These are phyloP conservation scores for Piper longum DNA, from an alignment of 164 flowering plant genomes.

Conservation along the genomic window DNA sequence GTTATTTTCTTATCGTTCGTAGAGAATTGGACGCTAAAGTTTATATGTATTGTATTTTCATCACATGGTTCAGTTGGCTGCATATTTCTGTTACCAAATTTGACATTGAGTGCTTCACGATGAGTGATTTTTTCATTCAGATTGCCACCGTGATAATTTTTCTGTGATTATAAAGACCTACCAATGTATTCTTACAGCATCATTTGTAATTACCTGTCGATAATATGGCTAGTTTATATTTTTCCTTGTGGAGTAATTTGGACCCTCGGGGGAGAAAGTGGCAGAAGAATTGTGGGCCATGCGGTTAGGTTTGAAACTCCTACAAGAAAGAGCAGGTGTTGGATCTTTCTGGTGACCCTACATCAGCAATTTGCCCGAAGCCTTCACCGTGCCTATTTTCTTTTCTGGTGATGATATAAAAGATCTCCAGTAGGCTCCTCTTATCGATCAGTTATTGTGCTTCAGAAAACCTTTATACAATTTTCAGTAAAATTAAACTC, in stretches of 20 bases:
- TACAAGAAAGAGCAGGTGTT: slow-evolving; percentile 68
- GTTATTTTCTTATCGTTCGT: too few species aligned
- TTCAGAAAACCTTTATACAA: neutral
- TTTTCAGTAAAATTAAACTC: neutral
- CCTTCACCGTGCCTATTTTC: slow-evolving; percentile 78
- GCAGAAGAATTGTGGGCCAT: slow-evolving; percentile 98
- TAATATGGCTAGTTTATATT: slow-evolving; percentile 40
- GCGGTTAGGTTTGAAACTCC: slow-evolving; percentile 82
- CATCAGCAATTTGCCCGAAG: slow-evolving; percentile 92
- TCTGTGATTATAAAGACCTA: neutral
- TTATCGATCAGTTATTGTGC: slow-evolving; percentile 66
- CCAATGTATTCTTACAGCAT: slow-evolving; percentile 7
- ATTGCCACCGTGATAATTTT: neutral
- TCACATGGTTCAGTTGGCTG: too few species aligned
- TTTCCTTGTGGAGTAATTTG: slow-evolving; percentile 57
- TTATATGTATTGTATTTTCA: neutral
- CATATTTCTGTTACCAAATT: too few species aligned
- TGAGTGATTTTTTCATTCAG: too few species aligned
- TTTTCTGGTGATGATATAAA: slow-evolving; percentile 84
- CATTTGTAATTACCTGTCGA: slow-evolving; percentile 27
- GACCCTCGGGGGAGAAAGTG: slow-evolving; percentile 57
- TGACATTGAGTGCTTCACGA: too few species aligned
- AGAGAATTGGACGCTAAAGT: neutral
- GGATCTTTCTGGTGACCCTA: slow-evolving; percentile 99
- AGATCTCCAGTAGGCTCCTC: slow-evolving; percentile 89